phyloP scores from a whole-genome alignment of 2,329 filamentous ascomycete genomes.

The Talaromyces sp. region DNA sequence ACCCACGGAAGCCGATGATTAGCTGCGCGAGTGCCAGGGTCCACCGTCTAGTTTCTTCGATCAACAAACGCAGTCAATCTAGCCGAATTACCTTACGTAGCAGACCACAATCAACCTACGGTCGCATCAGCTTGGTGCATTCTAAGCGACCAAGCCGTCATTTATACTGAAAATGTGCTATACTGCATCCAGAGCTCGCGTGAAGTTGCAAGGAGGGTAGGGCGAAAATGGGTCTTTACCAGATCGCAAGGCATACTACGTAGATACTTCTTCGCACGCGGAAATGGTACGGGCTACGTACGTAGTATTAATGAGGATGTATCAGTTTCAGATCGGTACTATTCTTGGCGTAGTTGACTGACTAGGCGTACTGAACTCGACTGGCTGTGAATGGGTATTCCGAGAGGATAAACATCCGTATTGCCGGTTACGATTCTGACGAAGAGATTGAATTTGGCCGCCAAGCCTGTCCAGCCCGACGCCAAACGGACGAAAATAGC shows the following conservation, averaged over 20 bases:
- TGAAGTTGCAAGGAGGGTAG: not conserved
- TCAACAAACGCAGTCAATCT: not conserved
- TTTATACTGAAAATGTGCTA: not conserved
- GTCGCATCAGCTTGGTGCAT: not conserved
- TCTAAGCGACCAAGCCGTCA: too few species aligned
- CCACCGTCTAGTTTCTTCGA: not conserved
- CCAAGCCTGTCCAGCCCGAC: not conserved
- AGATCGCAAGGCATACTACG: not conserved
- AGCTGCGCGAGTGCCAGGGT: not conserved
- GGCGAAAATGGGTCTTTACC: not conserved
- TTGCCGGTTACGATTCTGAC: too few species aligned
- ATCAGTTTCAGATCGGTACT: not conserved
- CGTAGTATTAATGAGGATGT: too few species aligned
- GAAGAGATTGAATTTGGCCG: not conserved
- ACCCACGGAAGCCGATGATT: not conserved
- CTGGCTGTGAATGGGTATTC: too few species aligned
- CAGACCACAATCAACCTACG: not conserved
- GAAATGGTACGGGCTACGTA: too few species aligned
- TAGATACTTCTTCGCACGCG: too few species aligned
- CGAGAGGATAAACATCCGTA: too few species aligned
- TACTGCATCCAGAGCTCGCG: not conserved
- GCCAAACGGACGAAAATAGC: not conserved
- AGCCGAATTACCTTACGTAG: not conserved
- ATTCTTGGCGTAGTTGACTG: not conserved
- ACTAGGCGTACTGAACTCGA: too few species aligned